phyloP scores from a whole-genome alignment of 768 basidiomycete species.

The Tricholoma flavovirens region DNA sequence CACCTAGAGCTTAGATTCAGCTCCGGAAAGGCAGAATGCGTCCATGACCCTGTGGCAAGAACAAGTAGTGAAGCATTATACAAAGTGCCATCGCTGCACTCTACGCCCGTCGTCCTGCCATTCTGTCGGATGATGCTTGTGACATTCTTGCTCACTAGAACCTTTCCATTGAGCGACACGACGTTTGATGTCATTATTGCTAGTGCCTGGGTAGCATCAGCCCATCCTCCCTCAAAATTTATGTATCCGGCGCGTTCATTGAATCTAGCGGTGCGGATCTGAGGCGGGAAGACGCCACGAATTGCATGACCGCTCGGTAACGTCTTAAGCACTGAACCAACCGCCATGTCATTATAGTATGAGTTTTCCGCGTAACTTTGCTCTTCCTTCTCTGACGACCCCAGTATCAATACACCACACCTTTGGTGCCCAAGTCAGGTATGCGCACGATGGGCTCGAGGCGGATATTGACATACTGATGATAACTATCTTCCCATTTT shows the following conservation, averaged over 20 bases:
- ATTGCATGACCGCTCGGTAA: conserved; percentile 36
- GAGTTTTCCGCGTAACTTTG: conserved; percentile 44
- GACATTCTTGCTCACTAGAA: conserved; percentile 56
- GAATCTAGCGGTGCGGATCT: conserved; percentile 31
- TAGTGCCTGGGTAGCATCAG: conserved; percentile 65
- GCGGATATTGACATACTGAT: conserved; percentile 55
- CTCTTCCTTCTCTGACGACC: conserved; percentile 20
- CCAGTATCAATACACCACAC: conserved; percentile 65
- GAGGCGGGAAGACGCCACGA: conserved; percentile 42
- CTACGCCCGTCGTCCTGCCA: conserved; percentile 52
- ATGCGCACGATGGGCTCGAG: not conserved
- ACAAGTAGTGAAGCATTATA: conserved; percentile 59
- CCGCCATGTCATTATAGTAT: conserved; percentile 55
- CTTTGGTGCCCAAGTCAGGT: conserved; percentile 28
- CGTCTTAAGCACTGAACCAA: conserved; percentile 46
- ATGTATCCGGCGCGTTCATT: conserved; percentile 49
- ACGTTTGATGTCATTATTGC: conserved; percentile 50
- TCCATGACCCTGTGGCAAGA: conserved; percentile 81
- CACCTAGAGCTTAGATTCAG: conserved; percentile 41
- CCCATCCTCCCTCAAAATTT: conserved; percentile 84
- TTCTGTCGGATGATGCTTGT: conserved; percentile 35
- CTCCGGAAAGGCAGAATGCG: conserved; percentile 68
- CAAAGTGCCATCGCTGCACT: conserved; percentile 49
- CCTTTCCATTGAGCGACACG: conserved; percentile 48
- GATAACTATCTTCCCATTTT: conserved; percentile 70